Evolutionary conservation across 2,329 filamentous ascomycete species (phyloP), one percentile per base, ranked within the genome.

Genomic region (Alternaria hordeiaustralica): DNA sequence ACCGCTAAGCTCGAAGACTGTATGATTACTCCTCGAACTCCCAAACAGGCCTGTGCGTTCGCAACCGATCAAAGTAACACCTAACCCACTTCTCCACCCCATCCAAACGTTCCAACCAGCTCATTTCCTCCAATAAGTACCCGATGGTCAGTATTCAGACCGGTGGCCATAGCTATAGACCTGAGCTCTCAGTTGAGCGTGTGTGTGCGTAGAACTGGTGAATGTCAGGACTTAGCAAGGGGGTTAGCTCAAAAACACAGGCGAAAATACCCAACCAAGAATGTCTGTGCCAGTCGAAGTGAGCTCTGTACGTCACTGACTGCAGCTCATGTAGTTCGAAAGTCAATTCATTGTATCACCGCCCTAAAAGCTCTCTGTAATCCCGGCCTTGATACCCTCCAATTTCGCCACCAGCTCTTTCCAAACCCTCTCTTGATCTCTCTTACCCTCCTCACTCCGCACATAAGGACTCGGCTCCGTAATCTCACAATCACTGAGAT

Each of bases 341-440:
- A 36, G 33, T 13, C 2, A 15, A 18, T 41, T 41, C n/a, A 41
- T 18, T 36, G 26, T 21, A 23, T 3, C 49, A 23, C 4, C 20
- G 21, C 30, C 20, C 23, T 46, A 60, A 15, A 51, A 51, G 5
- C 46, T 30, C 9, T 63, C 55, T 5, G 71, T 78, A 5, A 79
- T 64, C 2, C 76, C 78, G 10, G 66, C 63, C 57, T 72, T 67
- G 30, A 83, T 81, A 2, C 51, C 60, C 65, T 84, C 79, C 60
- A 84, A 65, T 64, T 78, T 80, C 26, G 53, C 71, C 5, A 61
- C 66, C 68, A 84, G 53, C 68, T 84, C 82, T 4, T 64, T 62
- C 82, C 81, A 84, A 0, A 83, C 75, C 50, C 74, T 65, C 55
- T 67, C 58, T 71, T 82, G 80, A 54, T 77, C 50, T 60, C 72